Base-by-base conservation (phyloP, 2,329 filamentous ascomycete genomes). In the Orbilia ellipsospora region DNA sequence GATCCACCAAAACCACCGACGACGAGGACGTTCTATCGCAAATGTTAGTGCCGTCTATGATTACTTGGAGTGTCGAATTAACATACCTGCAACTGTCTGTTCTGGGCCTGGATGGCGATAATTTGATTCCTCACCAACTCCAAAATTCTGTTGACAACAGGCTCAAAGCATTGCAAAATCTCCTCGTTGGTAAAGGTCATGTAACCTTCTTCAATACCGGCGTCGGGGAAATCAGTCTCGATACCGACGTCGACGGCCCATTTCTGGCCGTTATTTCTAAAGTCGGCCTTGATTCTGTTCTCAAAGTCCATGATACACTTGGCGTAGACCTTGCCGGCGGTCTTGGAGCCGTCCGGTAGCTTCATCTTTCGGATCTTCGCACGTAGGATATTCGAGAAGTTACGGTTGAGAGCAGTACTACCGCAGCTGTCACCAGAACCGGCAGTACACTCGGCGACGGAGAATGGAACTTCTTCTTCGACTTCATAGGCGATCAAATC, bases 281-380 rank as follows among this genome's bases (percentile, higher is more conserved):
- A 99, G 83, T 98, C 95, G 59, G 95, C 95, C 87, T 99, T 99
- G 88, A 99, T 97, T 83, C 95, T 88, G 88, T 98, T 98, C 86
- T 99, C 95, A 81, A 99, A 99, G 84, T 99, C 95, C 94, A 98
- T 98, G 84, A 99, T 98, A 83, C 94, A 98, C 85, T 98, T 98
- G 79, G 94, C 94, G 83, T 98, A 98, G 65, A 99, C 95, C 83
- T 94, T 93, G 51, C 94, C 94, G n/a, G 95, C 94, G 1, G 93
- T 98, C 84, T 94, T 96, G 79, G 94, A 97, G 55, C 94, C 94
- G 81, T 98, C 94, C 0, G 95, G 94, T 54, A 99, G 87, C 84
- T 98, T 98, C 95, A 98, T 98, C 86, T 98, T 98, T 79, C 94
- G 88, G 80, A 99, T 98, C 87, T 98, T 98, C 77, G 94, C 96